Evolutionary conservation across 169 alveolate species (phyloP).

Genomic region (Sarcocystis neurona): DNA sequence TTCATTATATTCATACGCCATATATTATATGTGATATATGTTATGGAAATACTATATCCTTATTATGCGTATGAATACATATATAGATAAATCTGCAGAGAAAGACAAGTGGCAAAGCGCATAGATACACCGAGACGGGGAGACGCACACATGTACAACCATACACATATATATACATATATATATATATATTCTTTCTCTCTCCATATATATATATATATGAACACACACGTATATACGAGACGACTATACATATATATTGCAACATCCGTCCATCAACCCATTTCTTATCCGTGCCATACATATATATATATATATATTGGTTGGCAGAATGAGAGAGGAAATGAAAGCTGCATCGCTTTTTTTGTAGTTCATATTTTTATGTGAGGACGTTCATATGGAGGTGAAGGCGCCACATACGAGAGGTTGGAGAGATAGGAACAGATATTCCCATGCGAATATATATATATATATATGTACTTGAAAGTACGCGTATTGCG

Average conservation of each 20-base stretch:
- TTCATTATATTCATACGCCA: too few species aligned
- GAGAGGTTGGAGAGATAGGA: not conserved
- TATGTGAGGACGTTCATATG: not conserved
- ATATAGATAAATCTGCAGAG: not conserved
- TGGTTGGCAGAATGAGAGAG: not conserved
- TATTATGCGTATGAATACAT: too few species aligned
- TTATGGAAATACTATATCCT: too few species aligned
- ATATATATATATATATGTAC: not conserved
- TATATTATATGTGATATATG: too few species aligned
- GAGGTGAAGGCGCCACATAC: not conserved
- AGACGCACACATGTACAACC: not conserved
- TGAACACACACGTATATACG: not conserved
- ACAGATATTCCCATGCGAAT: not conserved
- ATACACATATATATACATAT: not conserved
- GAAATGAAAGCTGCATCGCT: too few species aligned
- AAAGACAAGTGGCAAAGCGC: not conserved
- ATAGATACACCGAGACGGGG: not conserved
- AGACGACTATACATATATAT: not conserved
- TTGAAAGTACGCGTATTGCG: not conserved
- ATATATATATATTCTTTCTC: not conserved
- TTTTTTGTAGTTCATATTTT: too few species aligned
- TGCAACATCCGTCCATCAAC: too few species aligned
- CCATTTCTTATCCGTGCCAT: too few species aligned
- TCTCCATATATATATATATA: not conserved
- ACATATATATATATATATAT: too few species aligned